Conservation (phyloP, 345 rosid genomes). For the Eucalyptus cloeziana region DNA sequence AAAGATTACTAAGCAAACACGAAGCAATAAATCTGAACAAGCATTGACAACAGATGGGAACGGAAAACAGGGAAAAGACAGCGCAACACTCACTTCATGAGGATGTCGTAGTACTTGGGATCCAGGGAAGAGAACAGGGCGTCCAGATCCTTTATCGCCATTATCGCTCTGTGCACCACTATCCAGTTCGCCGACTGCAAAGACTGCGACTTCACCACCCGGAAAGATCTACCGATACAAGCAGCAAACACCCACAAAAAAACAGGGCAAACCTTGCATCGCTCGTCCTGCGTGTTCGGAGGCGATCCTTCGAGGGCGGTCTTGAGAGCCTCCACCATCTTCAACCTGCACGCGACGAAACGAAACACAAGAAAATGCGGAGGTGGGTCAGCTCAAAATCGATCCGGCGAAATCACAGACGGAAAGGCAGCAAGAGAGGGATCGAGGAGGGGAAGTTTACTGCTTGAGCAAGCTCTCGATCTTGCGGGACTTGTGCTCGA, state of each 20-base stretch:
- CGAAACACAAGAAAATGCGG: background rate
- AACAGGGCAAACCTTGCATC: constrained; percentile 61
- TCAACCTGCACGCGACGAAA: constrained; percentile 6
- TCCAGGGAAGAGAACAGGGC: constrained; percentile 66
- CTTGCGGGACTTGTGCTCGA: constrained; percentile 82
- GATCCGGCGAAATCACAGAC: background rate
- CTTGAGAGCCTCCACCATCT: constrained; percentile 72
- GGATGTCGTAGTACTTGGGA: constrained; percentile 82
- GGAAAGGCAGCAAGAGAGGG: background rate
- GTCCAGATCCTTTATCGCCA: constrained; percentile 68
- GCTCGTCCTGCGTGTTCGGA: constrained; percentile 70
- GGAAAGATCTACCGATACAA: background rate
- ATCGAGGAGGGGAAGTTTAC: constrained; percentile 1
- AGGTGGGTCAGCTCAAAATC: background rate
- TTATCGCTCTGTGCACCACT: too few relatives aligned
- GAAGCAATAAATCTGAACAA: background rate
- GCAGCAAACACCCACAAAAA: background rate
- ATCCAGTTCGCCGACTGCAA: too few relatives aligned
- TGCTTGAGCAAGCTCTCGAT: constrained; percentile 86
- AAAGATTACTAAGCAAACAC: background rate
- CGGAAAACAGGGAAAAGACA: background rate
- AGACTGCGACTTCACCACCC: background rate
- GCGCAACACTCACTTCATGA: constrained; percentile 64
- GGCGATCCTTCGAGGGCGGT: constrained; percentile 89
- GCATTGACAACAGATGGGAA: background rate